A percentile compares a stretch with the other conserved stretches of the same genome.
These are phyloP conservation scores for Hypoxylon rickii DNA, from an alignment of 495 filamentous ascomycete species.

Conservation along the genomic window DNA sequence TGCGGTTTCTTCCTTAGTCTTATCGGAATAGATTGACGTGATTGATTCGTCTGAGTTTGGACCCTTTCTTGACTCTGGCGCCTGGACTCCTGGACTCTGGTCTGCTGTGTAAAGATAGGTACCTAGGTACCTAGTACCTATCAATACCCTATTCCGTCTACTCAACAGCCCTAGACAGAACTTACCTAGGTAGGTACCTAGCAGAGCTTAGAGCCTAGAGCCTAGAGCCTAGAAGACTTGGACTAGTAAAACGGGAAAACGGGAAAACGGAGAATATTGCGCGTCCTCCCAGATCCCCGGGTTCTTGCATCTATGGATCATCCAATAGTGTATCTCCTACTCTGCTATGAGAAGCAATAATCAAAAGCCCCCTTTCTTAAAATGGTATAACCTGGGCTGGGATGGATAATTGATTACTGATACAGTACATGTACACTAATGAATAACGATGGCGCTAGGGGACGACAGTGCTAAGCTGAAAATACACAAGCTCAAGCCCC, in stretches of 20 bases:
- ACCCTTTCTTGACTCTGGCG: background rate
- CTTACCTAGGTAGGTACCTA: constrained; percentile 5
- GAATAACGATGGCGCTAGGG: background rate
- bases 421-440: too few species aligned
- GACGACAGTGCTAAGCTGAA: background rate
- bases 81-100: too few species aligned
- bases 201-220: background rate
- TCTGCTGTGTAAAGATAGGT: background rate
- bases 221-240: background rate
- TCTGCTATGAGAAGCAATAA: constrained; percentile 21
- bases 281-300: constrained; percentile 27
- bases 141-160: too few species aligned
- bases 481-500: too few species aligned
- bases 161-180: too few species aligned
- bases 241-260: background rate
- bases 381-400: constrained; percentile 13
- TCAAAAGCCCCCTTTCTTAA: constrained; percentile 24
- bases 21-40: background rate
- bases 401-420: constrained; percentile 34
- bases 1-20: background rate
- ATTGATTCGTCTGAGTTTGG: background rate
- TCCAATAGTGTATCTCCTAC: constrained; percentile 20
- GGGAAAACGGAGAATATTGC: constrained; percentile 29
- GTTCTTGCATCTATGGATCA: constrained; percentile 10
- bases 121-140: too few species aligned